Conservation (phyloP, 768 basidiomycete species). For the Auricularia sp. region DNA sequence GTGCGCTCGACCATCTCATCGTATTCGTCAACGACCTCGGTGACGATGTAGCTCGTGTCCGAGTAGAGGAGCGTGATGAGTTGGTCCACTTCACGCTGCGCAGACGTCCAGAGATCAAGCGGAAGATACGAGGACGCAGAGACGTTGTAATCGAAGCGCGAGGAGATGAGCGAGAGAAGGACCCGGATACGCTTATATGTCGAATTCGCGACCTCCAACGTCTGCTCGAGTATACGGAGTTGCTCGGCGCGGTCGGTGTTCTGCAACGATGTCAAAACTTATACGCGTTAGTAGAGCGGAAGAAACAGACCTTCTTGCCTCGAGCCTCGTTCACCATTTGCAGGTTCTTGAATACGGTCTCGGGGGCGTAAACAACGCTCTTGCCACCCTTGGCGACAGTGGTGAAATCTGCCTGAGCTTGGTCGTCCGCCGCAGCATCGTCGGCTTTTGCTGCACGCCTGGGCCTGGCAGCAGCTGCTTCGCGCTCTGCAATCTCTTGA, state of each 20-base stretch:
- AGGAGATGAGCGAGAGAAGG: constrained; percentile 84
- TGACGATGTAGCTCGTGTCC: constrained; percentile 69
- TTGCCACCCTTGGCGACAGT: constrained; percentile 89
- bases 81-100: constrained; percentile 80
- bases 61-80: constrained; percentile 69
- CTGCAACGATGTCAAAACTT: constrained; percentile 29
- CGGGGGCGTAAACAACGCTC: constrained; percentile 69
- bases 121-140: constrained; percentile 83
- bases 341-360: constrained; percentile 85
- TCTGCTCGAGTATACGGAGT: constrained; percentile 79
- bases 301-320: constrained; percentile 76
- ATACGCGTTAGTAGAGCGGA: not conserved
- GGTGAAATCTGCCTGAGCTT: constrained; percentile 61
- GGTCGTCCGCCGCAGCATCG: constrained; percentile 32
- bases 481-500: constrained; percentile 36
- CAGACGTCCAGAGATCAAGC: constrained; percentile 78
- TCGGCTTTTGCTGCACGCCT: constrained; percentile 21
- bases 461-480: constrained; percentile 28
- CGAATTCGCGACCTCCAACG: constrained; percentile 76
- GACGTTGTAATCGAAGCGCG: constrained; percentile 94
- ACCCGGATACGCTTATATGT: constrained; percentile 94
- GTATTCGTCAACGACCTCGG: constrained; percentile 82
- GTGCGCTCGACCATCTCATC: constrained; percentile 80
- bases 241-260: constrained; percentile 95
- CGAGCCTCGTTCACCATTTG: constrained; percentile 87